Percentiles rank a stretch among this genome's conserved stretches.
Conservation (phyloP, 495 filamentous ascomycete species). For the Podospora pseudocomata region DNA sequence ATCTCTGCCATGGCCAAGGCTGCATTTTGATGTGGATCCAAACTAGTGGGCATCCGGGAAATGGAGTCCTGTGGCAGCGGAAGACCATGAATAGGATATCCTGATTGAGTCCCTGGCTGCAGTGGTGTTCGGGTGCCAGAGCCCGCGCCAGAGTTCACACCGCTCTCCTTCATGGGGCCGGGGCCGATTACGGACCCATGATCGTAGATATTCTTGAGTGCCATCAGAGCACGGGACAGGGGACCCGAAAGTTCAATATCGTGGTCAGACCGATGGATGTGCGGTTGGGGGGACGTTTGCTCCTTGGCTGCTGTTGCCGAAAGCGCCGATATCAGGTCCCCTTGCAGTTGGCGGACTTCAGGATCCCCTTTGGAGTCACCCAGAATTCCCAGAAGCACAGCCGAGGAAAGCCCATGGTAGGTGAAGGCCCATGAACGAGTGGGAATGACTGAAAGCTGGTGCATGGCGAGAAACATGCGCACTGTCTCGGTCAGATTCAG, state of each 20-base stretch:
- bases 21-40: constrained; percentile 52
- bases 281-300: constrained; percentile 42
- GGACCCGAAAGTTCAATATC: constrained; percentile 56
- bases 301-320: constrained; percentile 55
- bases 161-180: constrained; percentile 37
- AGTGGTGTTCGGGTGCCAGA: constrained; percentile 45
- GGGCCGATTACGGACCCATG: constrained; percentile 48
- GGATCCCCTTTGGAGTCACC: constrained; percentile 57
- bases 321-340: constrained; percentile 52
- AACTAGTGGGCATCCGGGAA: constrained; percentile 28
- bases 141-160: constrained; percentile 26
- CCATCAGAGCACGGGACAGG: constrained; percentile 48
- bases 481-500: constrained; percentile 61
- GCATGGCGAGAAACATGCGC: constrained; percentile 64
- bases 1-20: constrained; percentile 55
- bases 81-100: constrained; percentile 10
- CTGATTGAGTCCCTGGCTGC: constrained; percentile 12
- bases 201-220: constrained; percentile 57
- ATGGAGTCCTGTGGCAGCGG: background rate
- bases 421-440: constrained; percentile 65
- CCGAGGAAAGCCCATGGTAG: constrained; percentile 62
- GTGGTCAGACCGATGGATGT: constrained; percentile 45
- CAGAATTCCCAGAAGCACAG: constrained; percentile 61
- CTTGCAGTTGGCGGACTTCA: constrained; percentile 53
- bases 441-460: constrained; percentile 61